Conservation (phyloP, 225 moss, liverwort and hornwort genomes). For the Asterella californica region DNA sequence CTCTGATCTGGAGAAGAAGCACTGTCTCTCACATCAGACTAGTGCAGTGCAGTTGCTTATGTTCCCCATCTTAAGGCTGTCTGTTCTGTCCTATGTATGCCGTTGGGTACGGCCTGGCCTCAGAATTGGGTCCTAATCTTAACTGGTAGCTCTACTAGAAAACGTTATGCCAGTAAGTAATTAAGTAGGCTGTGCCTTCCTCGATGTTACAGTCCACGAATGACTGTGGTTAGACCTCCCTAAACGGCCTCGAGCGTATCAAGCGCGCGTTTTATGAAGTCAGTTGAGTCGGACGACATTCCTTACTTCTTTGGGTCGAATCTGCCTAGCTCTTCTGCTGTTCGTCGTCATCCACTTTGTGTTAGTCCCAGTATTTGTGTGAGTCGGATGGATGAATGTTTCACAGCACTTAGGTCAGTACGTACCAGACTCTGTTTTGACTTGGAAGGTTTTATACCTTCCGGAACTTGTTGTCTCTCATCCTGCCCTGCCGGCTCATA, state of each 20-base stretch:
- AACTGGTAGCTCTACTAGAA: neutral
- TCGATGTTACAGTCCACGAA: neutral
- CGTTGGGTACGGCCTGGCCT: conserved; percentile 10
- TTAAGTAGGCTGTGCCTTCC: neutral
- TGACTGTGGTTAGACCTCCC: neutral
- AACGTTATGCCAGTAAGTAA: neutral
- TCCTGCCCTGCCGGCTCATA: neutral
- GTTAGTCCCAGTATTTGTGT: neutral
- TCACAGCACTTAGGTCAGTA: neutral
- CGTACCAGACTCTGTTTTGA: neutral
- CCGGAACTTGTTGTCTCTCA: neutral
- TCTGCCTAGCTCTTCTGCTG: neutral
- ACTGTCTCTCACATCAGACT: neutral
- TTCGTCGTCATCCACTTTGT: neutral
- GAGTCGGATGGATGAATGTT: neutral
- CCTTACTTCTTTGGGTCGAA: no score
- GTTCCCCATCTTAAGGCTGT: conserved; percentile 13
- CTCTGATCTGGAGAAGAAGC: neutral
- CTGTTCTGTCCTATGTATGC: neutral
- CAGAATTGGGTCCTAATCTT: neutral
- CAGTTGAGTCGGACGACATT: neutral
- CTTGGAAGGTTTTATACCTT: neutral
- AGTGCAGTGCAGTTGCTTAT: neutral
- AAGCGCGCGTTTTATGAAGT: neutral
- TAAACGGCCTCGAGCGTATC: neutral